A percentile compares a stretch with the other conserved stretches of the same genome.
Conservation (phyloP, 164 flowering plant species). For the Annona cherimola region DNA sequence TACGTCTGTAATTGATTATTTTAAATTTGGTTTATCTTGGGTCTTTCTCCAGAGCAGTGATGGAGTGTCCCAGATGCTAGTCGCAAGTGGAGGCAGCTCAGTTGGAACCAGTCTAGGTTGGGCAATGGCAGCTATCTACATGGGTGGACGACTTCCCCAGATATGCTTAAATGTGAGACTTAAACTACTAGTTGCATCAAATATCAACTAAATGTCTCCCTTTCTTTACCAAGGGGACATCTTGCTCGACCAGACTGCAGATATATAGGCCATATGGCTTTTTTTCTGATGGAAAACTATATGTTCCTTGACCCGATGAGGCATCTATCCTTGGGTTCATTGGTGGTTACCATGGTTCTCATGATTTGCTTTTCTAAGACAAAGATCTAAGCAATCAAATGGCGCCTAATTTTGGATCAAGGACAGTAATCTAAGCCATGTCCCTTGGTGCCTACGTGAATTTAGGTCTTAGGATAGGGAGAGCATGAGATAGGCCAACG, state of each 20-base stretch:
- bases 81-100: slow-evolving; percentile 23
- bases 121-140: slow-evolving; percentile 81
- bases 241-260: neutral
- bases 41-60: slow-evolving; percentile 27
- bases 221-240: neutral
- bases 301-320: neutral
- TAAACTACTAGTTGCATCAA: neutral
- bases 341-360: neutral
- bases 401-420: too few species aligned
- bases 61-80: slow-evolving; percentile 8
- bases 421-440: too few species aligned
- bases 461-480: too few species aligned
- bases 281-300: neutral
- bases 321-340: neutral
- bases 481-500: too few species aligned
- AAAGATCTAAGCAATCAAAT: too few species aligned
- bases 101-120: slow-evolving; percentile 65
- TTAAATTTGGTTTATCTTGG: neutral
- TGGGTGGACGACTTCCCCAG: slow-evolving; percentile 90
- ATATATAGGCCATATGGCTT: neutral
- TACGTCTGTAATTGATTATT: neutral
- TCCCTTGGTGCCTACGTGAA: too few species aligned
- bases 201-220: neutral
- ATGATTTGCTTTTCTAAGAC: neutral
- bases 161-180: slow-evolving; percentile 66